Conservation (phyloP, 768 basidiomycete species). For the Leucosporidium yakuticum region DNA sequence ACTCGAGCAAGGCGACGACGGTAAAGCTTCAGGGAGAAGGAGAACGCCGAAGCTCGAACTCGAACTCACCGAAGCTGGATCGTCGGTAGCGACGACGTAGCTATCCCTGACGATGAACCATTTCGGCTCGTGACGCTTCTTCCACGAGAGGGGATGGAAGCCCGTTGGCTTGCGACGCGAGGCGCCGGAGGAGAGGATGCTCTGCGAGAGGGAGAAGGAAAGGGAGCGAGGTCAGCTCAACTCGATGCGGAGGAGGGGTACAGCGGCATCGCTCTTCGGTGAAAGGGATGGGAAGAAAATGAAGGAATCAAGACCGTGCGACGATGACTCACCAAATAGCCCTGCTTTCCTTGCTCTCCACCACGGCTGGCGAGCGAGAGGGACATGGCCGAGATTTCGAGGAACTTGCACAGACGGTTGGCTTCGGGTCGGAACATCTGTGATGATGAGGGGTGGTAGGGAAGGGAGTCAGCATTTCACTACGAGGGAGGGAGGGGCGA, state of each 20-base stretch:
- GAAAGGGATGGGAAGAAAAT: neutral
- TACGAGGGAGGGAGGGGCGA: too few relatives aligned
- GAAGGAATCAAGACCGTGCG: constrained; percentile 37
- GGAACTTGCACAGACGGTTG: constrained; percentile 79
- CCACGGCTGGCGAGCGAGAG: constrained; percentile 64
- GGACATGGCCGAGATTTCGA: constrained; percentile 85
- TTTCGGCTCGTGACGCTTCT: constrained; percentile 53
- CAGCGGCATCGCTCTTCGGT: neutral
- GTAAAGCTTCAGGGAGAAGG: neutral
- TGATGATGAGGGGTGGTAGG: too few relatives aligned
- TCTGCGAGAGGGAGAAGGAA: constrained; percentile 31
- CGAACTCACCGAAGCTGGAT: constrained; percentile 68
- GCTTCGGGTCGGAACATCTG: constrained; percentile 95
- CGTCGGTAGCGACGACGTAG: constrained; percentile 77
- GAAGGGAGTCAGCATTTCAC: neutral
- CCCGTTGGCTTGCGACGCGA: constrained; percentile 54
- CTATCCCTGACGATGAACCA: constrained; percentile 94
- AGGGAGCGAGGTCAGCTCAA: neutral
- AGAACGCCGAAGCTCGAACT: too few relatives aligned
- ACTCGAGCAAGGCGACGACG: neutral
- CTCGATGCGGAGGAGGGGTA: neutral
- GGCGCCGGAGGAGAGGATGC: constrained; percentile 56
- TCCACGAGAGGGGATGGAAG: constrained; percentile 46
- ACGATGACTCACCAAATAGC: constrained; percentile 52
- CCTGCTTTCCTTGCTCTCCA: constrained; percentile 85